Evolutionary conservation across 306 rosid genomes (phyloP), one percentile per base, ranked within the genome.

Genomic region (Myrica gale): DNA sequence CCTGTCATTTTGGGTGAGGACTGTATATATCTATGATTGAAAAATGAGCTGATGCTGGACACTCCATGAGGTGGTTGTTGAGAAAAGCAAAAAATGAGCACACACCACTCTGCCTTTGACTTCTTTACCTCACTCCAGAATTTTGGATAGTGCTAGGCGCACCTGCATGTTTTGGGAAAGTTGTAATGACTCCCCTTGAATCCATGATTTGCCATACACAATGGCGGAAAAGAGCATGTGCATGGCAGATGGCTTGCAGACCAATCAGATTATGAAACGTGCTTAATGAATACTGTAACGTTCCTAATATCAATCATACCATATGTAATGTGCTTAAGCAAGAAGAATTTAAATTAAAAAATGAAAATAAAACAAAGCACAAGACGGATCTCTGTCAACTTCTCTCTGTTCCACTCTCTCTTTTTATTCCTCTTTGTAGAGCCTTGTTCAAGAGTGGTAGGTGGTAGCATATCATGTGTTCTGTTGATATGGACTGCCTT

Each of bases 401-500:
- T 58, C 65, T 58, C 11, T 57, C 41, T 23, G 15, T 57, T 23
- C 21, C 16, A 5, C 26, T 11, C 21, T 9, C 52, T 10, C 10
- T 48, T 48, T 15, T 48, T 9, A 0, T 2, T 48, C 16, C 13
- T 48, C 13, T 11, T 48, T 15, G 5, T 48, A 48, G 10, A 48
- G 15, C 53, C 10, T 48, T 48, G 16, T 3, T 48, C 10, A 48
- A 48, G 53, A 48, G 53, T 15, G 13, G 10, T 48, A 48, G 16
- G 4, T 11, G 16, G 4, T 11, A 48, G 10, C 16, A 48, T 48
- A 5, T 9, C 13, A 32, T 48, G 16, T 54, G 21, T 10, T 41
- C 8, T 12, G 43, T 19, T 81, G 66, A 78, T 51, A 75, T 6
- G 3, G 61, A 52, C 63, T 76, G n/a, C 71, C 68, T 69, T 83